Conservation (phyloP, 768 basidiomycete genomes). For the Stropharia rugosoannulata region DNA sequence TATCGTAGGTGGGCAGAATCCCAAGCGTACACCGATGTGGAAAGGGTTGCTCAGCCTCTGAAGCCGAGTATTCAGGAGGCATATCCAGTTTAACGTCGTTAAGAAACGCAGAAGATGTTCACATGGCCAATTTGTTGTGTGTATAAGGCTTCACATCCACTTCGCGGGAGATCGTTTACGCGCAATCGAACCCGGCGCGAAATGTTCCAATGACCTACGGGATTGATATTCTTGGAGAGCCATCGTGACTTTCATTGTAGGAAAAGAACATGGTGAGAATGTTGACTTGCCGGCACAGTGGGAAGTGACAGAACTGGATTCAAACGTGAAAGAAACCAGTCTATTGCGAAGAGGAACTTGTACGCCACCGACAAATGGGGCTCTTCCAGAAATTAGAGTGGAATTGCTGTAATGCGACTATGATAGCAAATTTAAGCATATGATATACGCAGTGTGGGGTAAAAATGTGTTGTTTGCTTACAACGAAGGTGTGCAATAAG, state of each 20-base stretch:
- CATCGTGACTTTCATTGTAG: constrained; percentile 4
- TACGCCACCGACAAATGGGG: not conserved
- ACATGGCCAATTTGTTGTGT: constrained; percentile 1
- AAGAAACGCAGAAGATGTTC: not conserved
- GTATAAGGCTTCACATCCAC: not conserved
- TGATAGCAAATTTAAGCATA: not conserved
- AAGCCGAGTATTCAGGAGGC: no score
- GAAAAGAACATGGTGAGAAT: not conserved
- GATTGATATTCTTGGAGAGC: constrained; percentile 2
- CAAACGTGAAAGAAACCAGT: not conserved
- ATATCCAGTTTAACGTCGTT: not conserved
- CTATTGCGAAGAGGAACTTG: constrained; percentile 1
- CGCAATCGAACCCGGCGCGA: constrained; percentile 2
- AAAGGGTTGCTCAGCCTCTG: no score
- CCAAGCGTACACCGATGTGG: no score
- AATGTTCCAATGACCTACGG: constrained; percentile 4
- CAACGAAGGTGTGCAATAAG: no score
- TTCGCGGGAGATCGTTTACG: constrained; percentile 2
- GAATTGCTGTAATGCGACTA: not conserved
- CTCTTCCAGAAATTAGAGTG: not conserved
- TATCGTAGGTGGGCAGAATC: no score
- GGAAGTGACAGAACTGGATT: not conserved
- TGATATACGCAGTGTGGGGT: no score
- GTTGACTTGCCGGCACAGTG: constrained; percentile 4
- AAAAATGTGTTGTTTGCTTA: no score